Conservation (phyloP, 257 asterid genomes). For the Cynanchum wilfordii region DNA sequence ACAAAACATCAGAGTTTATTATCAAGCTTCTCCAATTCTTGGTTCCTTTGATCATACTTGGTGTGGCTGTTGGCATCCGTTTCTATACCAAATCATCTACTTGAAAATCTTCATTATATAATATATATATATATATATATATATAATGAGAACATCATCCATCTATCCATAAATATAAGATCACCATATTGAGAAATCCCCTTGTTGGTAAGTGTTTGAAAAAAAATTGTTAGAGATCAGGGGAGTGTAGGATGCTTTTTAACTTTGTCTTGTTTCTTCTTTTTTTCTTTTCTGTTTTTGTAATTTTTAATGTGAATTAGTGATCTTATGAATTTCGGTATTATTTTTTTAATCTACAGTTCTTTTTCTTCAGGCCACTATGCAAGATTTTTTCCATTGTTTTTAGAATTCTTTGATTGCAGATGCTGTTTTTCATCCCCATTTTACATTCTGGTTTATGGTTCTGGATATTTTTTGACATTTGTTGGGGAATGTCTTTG, state of each 20-base stretch:
- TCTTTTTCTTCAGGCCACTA: no score
- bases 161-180: background rate
- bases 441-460: no score
- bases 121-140: no score
- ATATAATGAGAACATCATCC: background rate
- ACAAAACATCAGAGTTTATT: constrained; percentile 53
- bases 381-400: no score
- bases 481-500: no score
- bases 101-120: constrained; percentile 17
- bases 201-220: background rate
- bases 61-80: constrained; percentile 63
- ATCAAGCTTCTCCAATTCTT: constrained; percentile 79
- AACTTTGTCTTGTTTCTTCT: background rate
- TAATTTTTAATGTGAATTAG: background rate
- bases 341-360: no score
- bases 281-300: background rate
- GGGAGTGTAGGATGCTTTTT: background rate
- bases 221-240: background rate
- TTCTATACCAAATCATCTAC: constrained; percentile 68
- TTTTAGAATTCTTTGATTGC: no score
- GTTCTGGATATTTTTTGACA: no score
- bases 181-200: background rate
- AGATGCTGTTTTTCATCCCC: no score
- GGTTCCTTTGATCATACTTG: constrained; percentile 67
- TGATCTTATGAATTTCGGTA: background rate